Evolutionary conservation across 371 early-diverging fungal species (phyloP).

Genomic region (Zopfochytrium polystomum): DNA sequence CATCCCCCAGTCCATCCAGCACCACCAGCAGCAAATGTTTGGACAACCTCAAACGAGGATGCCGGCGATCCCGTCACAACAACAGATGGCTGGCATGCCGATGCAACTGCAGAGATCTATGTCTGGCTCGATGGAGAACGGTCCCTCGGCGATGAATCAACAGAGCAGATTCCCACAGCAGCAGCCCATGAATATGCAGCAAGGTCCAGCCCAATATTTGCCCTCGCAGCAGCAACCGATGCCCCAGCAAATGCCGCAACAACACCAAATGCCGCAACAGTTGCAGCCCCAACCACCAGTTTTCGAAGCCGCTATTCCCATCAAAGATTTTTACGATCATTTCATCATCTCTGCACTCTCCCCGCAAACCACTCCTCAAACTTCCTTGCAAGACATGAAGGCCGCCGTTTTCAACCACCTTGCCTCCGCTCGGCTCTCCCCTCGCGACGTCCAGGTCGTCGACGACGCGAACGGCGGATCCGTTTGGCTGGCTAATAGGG

Average conservation of each 20-base stretch:
- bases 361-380: neutral
- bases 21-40: conserved; percentile 2
- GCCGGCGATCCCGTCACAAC: neutral
- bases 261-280: conserved; percentile 10
- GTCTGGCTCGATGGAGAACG: neutral
- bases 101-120: neutral
- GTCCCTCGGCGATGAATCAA: neutral
- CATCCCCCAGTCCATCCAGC: too few relatives aligned
- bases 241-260: conserved; percentile 25
- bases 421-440: conserved; percentile 15
- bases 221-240: neutral
- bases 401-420: conserved; percentile 16
- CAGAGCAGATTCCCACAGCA: neutral
- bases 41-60: neutral
- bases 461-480: conserved; percentile 10
- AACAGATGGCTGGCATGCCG: neutral
- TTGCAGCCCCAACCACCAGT: too few relatives aligned
- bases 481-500: conserved; percentile 21
- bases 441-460: conserved; percentile 7
- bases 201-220: neutral
- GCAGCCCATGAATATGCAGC: neutral
- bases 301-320: conserved; percentile 13
- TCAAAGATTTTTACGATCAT: conserved; percentile 15
- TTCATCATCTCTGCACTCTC: conserved; percentile 7
- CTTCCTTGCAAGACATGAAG: conserved; percentile 10